These are phyloP conservation scores for Tuber indicum DNA, from an alignment of 495 filamentous ascomycete genomes.

Conservation along the genomic window DNA sequence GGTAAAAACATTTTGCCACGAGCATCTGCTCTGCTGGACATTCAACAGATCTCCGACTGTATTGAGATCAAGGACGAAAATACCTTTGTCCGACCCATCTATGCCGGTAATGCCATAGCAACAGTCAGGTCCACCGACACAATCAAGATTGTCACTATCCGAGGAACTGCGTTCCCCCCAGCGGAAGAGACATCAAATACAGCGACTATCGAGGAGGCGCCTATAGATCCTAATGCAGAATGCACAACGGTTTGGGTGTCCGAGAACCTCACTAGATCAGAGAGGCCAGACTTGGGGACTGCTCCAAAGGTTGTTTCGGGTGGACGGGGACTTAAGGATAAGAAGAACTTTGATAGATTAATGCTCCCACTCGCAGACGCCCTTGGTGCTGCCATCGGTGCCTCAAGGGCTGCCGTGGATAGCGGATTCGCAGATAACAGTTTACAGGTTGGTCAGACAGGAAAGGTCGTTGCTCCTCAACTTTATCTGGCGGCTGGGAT, in stretches of 20 bases:
- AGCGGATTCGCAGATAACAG: constrained; percentile 99
- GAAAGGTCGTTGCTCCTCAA: constrained; percentile 95
- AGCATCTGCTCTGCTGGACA: constrained; percentile 86
- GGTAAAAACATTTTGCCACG: constrained; percentile 95
- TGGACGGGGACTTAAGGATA: constrained; percentile 89
- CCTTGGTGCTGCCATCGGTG: constrained; percentile 87
- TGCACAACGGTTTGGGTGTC: constrained; percentile 79
- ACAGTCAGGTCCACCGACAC: constrained; percentile 87
- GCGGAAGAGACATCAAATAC: constrained; percentile 50
- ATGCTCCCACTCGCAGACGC: constrained; percentile 89
- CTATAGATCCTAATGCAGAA: constrained; percentile 63
- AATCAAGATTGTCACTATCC: constrained; percentile 84
- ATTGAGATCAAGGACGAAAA: constrained; percentile 80
- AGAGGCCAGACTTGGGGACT: constrained; percentile 89
- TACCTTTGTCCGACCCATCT: constrained; percentile 94
- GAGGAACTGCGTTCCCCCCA: constrained; percentile 79
- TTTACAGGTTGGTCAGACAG: constrained; percentile 94
- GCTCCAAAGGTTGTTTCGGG: constrained; percentile 86
- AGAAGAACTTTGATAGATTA: constrained; percentile 88
- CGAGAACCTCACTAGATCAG: constrained; percentile 84
- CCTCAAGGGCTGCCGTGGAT: constrained; percentile 90
- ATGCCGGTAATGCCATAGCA: constrained; percentile 93
- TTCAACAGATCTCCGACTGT: constrained; percentile 88
- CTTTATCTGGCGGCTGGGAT: constrained; percentile 94
- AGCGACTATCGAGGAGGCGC: constrained; percentile 56